Conservation (phyloP, 140 eudicot species). For the Stevia rebaudiana region DNA sequence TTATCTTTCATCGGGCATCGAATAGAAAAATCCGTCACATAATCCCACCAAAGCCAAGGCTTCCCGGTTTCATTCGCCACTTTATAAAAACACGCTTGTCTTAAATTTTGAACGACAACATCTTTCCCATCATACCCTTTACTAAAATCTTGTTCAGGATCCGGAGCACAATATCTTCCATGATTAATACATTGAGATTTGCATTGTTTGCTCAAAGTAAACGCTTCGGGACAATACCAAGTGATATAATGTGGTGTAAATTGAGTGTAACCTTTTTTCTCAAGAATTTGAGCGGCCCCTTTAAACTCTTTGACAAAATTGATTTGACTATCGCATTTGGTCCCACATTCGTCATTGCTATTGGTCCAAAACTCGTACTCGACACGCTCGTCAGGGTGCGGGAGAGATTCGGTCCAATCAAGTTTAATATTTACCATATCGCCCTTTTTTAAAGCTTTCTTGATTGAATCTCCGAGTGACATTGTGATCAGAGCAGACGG, state of each 20-base stretch:
- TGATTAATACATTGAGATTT: slow-evolving; percentile 91
- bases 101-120: slow-evolving; percentile 80
- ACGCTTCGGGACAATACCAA: slow-evolving; percentile 99
- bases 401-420: slow-evolving; percentile 95
- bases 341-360: slow-evolving; percentile 92
- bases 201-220: slow-evolving; percentile 79
- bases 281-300: slow-evolving; percentile 93
- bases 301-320: slow-evolving; percentile 73
- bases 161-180: slow-evolving; percentile 98
- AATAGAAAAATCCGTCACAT: slow-evolving; percentile 83
- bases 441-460: slow-evolving; percentile 59
- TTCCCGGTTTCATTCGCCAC: slow-evolving; percentile 81
- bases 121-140: slow-evolving; percentile 91
- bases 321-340: slow-evolving; percentile 79
- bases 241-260: slow-evolving; percentile 94
- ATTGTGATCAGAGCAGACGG: slow-evolving; percentile 93
- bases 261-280: slow-evolving; percentile 74
- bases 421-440: slow-evolving; percentile 79
- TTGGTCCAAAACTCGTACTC: slow-evolving; percentile 97
- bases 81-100: slow-evolving; percentile 74
- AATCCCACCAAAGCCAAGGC: slow-evolving; percentile 99
- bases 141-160: slow-evolving; percentile 86
- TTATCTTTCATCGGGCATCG: slow-evolving; percentile 94
- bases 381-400: slow-evolving; percentile 95
- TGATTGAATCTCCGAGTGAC: slow-evolving; percentile 63